Evolutionary conservation across 768 basidiomycete genomes (phyloP).

Genomic region (Phanerochaete sordida): DNA sequence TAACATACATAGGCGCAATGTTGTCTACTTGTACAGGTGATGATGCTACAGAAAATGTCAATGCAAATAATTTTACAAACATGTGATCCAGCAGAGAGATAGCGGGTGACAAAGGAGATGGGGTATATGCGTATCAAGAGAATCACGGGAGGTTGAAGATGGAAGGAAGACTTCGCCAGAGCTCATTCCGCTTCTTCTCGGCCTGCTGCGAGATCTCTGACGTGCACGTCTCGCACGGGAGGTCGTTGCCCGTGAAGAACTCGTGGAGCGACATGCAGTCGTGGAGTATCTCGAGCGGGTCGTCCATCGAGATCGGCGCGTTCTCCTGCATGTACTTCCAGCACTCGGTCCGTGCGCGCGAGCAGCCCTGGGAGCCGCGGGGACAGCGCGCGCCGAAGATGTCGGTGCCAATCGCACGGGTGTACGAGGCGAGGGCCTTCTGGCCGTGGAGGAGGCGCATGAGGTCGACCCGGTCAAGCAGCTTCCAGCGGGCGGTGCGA

Average conservation of each 20-base stretch:
- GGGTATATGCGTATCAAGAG: neutral
- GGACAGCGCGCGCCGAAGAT: slow-evolving; percentile 24
- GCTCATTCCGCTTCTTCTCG: slow-evolving; percentile 26
- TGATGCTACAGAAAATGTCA: neutral
- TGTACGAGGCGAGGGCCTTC: slow-evolving; percentile 26
- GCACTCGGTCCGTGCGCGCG: slow-evolving; percentile 24
- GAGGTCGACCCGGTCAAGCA: slow-evolving; percentile 25
- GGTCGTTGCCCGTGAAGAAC: slow-evolving; percentile 18
- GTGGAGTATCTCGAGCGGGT: slow-evolving; percentile 27
- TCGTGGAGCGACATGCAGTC: slow-evolving; percentile 25
- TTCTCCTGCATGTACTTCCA: slow-evolving; percentile 31
- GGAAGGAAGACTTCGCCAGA: slow-evolving; percentile 26
- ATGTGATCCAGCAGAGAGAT: too few relatives aligned
- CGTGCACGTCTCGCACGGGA: slow-evolving; percentile 25
- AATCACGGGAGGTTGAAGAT: slow-evolving; percentile 21
- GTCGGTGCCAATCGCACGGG: slow-evolving; percentile 25
- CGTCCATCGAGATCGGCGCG: slow-evolving; percentile 28
- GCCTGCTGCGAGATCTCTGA: slow-evolving; percentile 21
- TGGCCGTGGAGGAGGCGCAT: slow-evolving; percentile 29
- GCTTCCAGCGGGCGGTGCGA: slow-evolving; percentile 26
- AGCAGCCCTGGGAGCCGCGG: slow-evolving; percentile 22
- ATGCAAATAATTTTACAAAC: neutral
- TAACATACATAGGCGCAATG: neutral
- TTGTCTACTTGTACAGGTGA: neutral
- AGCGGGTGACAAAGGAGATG: too few relatives aligned